Evolutionary conservation across 2,329 filamentous ascomycete species (phyloP).

Genomic region (Botryosphaeria agaves): DNA sequence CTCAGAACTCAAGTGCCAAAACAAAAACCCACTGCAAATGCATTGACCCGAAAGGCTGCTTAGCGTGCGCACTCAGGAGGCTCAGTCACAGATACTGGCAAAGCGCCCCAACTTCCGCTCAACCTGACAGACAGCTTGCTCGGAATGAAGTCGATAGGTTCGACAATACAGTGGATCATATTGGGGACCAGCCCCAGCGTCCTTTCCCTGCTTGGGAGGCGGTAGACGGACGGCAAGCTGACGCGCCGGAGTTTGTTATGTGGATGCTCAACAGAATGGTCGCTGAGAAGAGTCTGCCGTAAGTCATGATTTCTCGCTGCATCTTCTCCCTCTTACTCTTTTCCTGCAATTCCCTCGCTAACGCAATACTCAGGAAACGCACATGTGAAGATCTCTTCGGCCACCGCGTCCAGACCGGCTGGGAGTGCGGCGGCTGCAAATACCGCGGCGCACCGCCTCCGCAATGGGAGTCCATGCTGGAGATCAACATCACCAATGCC

Average conservation of each 20-base stretch:
- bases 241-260: slow-evolving; percentile 1
- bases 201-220: too few relatives aligned
- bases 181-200: background rate
- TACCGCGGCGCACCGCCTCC: too few relatives aligned
- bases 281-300: background rate
- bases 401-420: background rate
- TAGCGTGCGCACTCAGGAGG: background rate
- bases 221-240: background rate
- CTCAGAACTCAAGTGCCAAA: too few relatives aligned
- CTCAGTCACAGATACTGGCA: background rate
- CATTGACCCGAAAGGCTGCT: background rate
- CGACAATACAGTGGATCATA: background rate
- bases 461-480: background rate
- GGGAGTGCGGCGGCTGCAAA: background rate
- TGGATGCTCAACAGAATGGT: background rate
- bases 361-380: too few relatives aligned
- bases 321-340: too few relatives aligned
- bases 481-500: background rate
- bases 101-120: background rate
- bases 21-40: background rate
- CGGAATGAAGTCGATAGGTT: background rate
- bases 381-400: background rate
- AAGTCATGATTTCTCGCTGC: background rate
- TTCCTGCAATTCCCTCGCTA: too few relatives aligned
- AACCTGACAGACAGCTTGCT: too few relatives aligned